These are phyloP conservation scores for Echria macrotheca DNA, from an alignment of 495 filamentous ascomycete genomes.

Conservation along the genomic window DNA sequence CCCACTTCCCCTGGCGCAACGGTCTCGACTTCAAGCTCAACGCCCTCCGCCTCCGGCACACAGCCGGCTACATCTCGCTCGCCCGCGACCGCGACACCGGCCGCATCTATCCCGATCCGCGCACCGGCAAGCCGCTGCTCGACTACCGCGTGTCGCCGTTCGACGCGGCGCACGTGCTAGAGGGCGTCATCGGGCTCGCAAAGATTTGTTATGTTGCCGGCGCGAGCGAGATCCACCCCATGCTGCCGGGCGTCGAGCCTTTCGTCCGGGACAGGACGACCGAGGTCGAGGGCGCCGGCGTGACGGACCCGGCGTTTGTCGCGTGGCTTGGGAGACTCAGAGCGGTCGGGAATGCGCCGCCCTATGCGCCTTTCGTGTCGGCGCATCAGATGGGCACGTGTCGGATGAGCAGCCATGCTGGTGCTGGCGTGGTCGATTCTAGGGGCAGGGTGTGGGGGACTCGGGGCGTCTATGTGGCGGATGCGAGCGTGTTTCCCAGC, in stretches of 20 bases:
- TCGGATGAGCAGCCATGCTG: slow-evolving; percentile 62
- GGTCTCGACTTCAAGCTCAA: slow-evolving; percentile 64
- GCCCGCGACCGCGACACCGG: slow-evolving; percentile 68
- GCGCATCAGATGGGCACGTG: slow-evolving; percentile 94
- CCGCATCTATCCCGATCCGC: slow-evolving; percentile 67
- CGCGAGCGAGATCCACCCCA: slow-evolving; percentile 68
- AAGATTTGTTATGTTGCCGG: slow-evolving; percentile 74
- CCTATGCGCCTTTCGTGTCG: slow-evolving; percentile 39
- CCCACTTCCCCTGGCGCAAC: slow-evolving; percentile 55
- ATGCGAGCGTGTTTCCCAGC: slow-evolving; percentile 85
- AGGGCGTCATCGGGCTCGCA: slow-evolving; percentile 64
- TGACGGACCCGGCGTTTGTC: slow-evolving; percentile 61
- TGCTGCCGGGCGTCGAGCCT: slow-evolving; percentile 52
- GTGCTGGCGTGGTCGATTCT: slow-evolving; percentile 67
- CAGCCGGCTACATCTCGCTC: slow-evolving; percentile 63
- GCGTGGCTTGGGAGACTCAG: slow-evolving; percentile 61
- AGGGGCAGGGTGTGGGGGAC: slow-evolving; percentile 73
- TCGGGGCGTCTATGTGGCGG: slow-evolving; percentile 68
- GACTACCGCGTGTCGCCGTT: slow-evolving; percentile 63
- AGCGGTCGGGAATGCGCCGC: slow-evolving; percentile 44
- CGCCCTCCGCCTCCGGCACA: slow-evolving; percentile 55
- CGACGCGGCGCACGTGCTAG: slow-evolving; percentile 62
- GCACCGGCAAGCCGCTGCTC: slow-evolving; percentile 56
- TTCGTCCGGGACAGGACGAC: slow-evolving; percentile 53
- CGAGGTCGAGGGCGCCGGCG: slow-evolving; percentile 39